Evolutionary conservation across 345 rosid species (phyloP), one percentile per base, ranked within the genome.

Genomic region (Dipteronia dyeriana): DNA sequence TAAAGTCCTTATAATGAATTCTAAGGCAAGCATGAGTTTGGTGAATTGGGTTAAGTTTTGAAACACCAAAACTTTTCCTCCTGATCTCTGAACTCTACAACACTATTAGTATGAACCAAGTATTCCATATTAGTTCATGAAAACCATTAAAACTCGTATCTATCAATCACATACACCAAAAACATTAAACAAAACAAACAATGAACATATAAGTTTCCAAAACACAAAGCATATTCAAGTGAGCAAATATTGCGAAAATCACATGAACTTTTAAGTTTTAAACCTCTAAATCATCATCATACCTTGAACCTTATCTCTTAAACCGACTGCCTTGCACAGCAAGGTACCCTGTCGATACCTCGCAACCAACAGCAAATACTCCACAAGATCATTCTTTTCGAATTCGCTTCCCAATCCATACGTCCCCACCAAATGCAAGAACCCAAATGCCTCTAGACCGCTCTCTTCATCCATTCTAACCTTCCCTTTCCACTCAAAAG

Each of bases 401-500:
- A 91, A 82, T 63, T 82, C 89, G 43, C 82, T 70, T 65, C 78
- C 80, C 79, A 94, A 78, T 25, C 84, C 79, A 57, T 80, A 92
- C 0, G 91, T 87, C 16, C 81, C 92, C 68, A 90, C 76, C 74
- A 93, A 84, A 81, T 83, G 79, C 82, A 92, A 80, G 74, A 91
- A 86, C 45, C 88, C 81, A 70, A 90, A 76, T 19, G 84, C 71
- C 80, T 82, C 87, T 16, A 77, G 51, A 11, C 86, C 72, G 25
- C 78, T 78, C 26, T 83, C 78, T 68, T 78, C 86, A 41, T 63
- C 68, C 61, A 59, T 8, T 47, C 20, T 77, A 39, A 80, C 82
- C 81, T 81, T 89, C 56, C 43, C 68, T 75, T 79, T 92, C 98
- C 95, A 91, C 59, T 81, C 89, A 43, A 79, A 62, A 7, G 94